Evolutionary conservation across 2,329 filamentous ascomycete genomes (phyloP), one percentile per base, ranked within the genome.

Genomic region (Seiridium cupressi): DNA sequence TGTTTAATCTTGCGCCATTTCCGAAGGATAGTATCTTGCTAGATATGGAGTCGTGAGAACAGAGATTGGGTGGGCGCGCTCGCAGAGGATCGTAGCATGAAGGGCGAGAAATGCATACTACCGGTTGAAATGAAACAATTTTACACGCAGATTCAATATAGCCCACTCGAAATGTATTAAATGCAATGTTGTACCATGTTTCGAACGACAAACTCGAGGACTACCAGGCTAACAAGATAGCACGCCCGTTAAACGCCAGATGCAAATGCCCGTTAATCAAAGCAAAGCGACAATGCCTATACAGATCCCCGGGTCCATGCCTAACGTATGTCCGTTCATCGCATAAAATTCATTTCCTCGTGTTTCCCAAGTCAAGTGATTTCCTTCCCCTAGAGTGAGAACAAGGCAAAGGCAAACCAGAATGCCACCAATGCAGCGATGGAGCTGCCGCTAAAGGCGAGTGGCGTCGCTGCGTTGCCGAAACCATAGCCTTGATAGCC

Each of bases 401-500:
- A 26, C 38, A 55, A 7, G 3, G 49, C 47, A 5, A 58, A 18
- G 13, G 42, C 44, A 53, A 51, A 48, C 56, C 56, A 58, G 5
- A 68, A 53, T 40, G 38, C 57, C n/a, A 47, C 36, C 64, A 64
- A 63, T 35, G 61, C 65, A 63, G 61, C 64, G 13, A 13, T 36
- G 26, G 55, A n/a, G 7, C 60, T 58, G 13, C 55, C 42, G 4
- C 53, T 13, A 7, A 51, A 57, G 34, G 58, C 53, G 3, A 18
- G 55, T 4, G 18, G 11, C 9, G 47, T 34, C 11, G 73, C 76
- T 4, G 68, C 69, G 51, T 73, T 78, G 31, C 76, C 75, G 44
- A 79, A 68, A 1, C 77, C 80, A 49, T 86, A 65, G 0, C 84
- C 87, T 70, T 91, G 88, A 61, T 83, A 81, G 8, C 81, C 81